These are phyloP conservation scores for Nemania serpens DNA, from an alignment of 2,329 filamentous ascomycete genomes.

Conservation along the genomic window DNA sequence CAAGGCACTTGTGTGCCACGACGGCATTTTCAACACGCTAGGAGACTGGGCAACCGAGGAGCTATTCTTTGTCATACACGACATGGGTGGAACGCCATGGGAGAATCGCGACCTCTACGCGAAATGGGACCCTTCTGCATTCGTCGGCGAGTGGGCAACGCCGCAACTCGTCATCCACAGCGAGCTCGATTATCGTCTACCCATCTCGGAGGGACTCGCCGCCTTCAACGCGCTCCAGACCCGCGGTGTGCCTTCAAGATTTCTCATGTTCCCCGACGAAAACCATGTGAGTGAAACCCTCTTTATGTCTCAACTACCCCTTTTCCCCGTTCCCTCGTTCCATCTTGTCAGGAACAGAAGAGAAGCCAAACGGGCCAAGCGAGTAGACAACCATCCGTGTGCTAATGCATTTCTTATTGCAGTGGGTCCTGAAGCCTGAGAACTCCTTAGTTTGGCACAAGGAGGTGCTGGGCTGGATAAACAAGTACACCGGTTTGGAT, in stretches of 20 bases:
- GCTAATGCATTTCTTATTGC: conserved; percentile 11
- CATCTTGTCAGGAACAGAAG: not conserved
- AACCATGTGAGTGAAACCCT: conserved; percentile 53
- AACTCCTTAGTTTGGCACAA: conserved; percentile 90
- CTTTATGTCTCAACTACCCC: not conserved
- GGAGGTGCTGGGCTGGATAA: conserved; percentile 80
- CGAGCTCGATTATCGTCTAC: conserved; percentile 85
- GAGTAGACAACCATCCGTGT: too few species aligned
- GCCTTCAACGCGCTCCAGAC: conserved; percentile 87
- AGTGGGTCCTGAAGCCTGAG: conserved; percentile 89
- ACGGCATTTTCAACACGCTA: conserved; percentile 78
- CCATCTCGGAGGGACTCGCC: conserved; percentile 81
- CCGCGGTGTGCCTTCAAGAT: conserved; percentile 73
- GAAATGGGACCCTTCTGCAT: conserved; percentile 70
- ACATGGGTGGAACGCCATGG: conserved; percentile 66
- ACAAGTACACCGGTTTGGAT: conserved; percentile 60
- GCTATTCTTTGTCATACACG: conserved; percentile 72
- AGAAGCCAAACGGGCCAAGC: too few species aligned
- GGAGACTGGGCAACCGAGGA: conserved; percentile 69
- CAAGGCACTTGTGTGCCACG: conserved; percentile 86
- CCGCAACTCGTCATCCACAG: conserved; percentile 88
- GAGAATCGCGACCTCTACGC: conserved; percentile 67
- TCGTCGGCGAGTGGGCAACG: conserved; percentile 75
- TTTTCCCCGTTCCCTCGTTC: not conserved
- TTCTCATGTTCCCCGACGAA: conserved; percentile 81